Evolutionary conservation across 1,284 basidiomycete genomes (phyloP).

Genomic region (Fistulinella cinereoalba): DNA sequence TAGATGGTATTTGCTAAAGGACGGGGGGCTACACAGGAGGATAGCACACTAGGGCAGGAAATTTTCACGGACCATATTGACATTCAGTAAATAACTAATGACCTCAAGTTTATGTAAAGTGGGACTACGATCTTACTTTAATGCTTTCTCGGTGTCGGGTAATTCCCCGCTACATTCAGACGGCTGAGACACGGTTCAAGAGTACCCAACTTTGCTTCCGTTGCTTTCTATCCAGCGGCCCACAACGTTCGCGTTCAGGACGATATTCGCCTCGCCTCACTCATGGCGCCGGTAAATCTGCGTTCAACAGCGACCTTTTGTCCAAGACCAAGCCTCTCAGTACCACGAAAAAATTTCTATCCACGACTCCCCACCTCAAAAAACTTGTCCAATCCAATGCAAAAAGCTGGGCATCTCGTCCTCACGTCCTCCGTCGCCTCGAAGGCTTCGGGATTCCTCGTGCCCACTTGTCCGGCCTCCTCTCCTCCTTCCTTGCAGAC

Average conservation of each 20-base stretch:
- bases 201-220: constrained; percentile 15
- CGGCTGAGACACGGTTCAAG: constrained; percentile 17
- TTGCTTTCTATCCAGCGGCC: constrained; percentile 11
- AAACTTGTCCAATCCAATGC: constrained; percentile 22
- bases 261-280: constrained; percentile 1
- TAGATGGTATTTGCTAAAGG: too few species aligned
- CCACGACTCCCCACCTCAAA: constrained; percentile 16
- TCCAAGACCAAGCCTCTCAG: neutral
- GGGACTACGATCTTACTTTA: neutral
- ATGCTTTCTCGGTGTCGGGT: constrained; percentile 17
- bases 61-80: too few species aligned
- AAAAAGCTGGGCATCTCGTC: constrained; percentile 29
- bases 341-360: too few species aligned
- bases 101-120: neutral
- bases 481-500: constrained; percentile 30
- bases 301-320: neutral
- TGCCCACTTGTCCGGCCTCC: constrained; percentile 26
- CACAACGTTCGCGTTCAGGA: neutral
- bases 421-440: constrained; percentile 32
- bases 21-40: too few species aligned
- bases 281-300: neutral
- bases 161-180: constrained; percentile 5
- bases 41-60: too few species aligned
- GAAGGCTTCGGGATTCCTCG: constrained; percentile 38
- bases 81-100: too few species aligned